Evolutionary conservation across 441 rosid genomes (phyloP).

Genomic region (Pelargonium fulgidum): DNA sequence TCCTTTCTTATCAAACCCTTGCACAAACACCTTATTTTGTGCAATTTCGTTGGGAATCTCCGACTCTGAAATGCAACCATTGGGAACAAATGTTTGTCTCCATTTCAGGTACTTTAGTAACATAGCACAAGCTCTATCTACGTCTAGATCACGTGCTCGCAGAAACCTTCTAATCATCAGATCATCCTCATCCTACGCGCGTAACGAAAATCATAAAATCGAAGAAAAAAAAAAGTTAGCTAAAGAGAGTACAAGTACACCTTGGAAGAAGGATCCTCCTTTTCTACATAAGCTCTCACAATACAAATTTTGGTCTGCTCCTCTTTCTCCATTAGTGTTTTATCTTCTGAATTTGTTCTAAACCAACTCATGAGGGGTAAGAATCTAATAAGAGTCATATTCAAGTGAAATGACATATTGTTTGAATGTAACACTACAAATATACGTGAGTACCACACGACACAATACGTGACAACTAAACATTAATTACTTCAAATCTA

Average conservation of each 20-base stretch:
- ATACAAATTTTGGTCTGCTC: constrained; percentile 27
- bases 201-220: background rate
- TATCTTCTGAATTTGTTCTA: background rate
- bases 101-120: constrained; percentile 3
- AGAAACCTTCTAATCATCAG: background rate
- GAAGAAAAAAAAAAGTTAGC: too few species aligned
- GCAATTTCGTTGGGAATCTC: background rate
- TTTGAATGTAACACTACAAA: too few species aligned
- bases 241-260: constrained; percentile 17
- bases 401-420: too few species aligned
- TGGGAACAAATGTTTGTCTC: constrained; percentile 6
- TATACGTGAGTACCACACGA: too few species aligned
- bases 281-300: constrained; percentile 32
- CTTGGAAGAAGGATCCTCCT: constrained; percentile 39
- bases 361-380: background rate
- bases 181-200: background rate
- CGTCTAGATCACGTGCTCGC: background rate
- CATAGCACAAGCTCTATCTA: constrained; percentile 1
- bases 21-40: background rate
- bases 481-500: too few species aligned
- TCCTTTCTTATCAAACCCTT: constrained; percentile 6
- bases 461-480: too few species aligned
- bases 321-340: constrained; percentile 7
- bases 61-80: background rate
- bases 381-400: too few species aligned